Percentiles rank a stretch among this genome's conserved stretches.
phyloP scores from a whole-genome alignment of 2,329 filamentous ascomycete genomes.

The Aspergillus ruber region DNA sequence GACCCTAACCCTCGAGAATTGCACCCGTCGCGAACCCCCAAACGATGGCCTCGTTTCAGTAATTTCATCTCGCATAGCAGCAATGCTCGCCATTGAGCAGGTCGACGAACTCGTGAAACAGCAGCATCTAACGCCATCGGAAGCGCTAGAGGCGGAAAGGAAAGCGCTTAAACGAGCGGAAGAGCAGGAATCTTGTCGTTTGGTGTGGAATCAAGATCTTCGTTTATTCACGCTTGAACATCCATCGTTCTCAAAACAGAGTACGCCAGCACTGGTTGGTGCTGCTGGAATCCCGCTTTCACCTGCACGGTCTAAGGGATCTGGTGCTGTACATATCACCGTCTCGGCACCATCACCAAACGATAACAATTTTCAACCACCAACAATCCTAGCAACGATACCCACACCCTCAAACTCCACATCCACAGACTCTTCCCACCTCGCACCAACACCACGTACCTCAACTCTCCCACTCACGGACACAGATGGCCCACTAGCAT shows the following conservation, averaged over 20 bases:
- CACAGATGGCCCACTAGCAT: conserved; percentile 33
- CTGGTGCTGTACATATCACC: conserved; percentile 36
- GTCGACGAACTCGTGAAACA: conserved; percentile 34
- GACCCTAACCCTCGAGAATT: conserved; percentile 35
- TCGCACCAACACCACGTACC: conserved; percentile 28
- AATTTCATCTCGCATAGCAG: conserved; percentile 45
- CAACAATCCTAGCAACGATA: conserved; percentile 33
- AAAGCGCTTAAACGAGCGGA: conserved; percentile 40
- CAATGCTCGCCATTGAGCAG: conserved; percentile 44
- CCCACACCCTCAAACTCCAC: conserved; percentile 30
- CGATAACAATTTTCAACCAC: conserved; percentile 12
- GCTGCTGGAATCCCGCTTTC: conserved; percentile 29
- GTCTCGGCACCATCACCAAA: conserved; percentile 26
- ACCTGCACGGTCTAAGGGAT: conserved; percentile 22
- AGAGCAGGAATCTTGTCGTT: conserved; percentile 40
- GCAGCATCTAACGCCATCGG: conserved; percentile 34
- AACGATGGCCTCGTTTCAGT: conserved; percentile 39
- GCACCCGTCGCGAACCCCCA: conserved; percentile 30
- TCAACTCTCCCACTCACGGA: conserved; percentile 37
- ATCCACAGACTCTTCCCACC: conserved; percentile 25
- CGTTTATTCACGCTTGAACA: conserved; percentile 42
- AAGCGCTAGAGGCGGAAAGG: conserved; percentile 37
- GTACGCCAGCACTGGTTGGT: conserved; percentile 25
- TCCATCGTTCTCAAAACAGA: conserved; percentile 26
- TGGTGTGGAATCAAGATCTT: conserved; percentile 38